These are phyloP conservation scores for Coffea eugenioides DNA, from an alignment of 257 asterid species.

Conservation along the genomic window DNA sequence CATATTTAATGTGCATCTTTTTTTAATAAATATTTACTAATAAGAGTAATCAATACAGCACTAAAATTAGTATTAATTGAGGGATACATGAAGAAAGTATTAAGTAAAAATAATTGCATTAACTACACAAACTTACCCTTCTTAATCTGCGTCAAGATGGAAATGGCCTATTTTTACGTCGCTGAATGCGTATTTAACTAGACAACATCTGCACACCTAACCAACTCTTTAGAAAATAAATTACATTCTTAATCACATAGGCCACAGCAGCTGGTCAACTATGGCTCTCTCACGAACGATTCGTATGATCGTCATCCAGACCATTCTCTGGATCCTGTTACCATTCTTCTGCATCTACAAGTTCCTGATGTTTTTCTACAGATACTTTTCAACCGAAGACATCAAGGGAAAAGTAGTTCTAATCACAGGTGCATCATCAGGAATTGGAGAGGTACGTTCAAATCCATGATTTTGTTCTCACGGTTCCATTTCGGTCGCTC, in stretches of 20 bases:
- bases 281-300: not conserved
- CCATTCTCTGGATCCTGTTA: conserved; percentile 3
- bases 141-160: too few species aligned
- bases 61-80: too few species aligned
- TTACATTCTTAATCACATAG: not conserved
- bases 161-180: too few species aligned
- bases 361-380: not conserved
- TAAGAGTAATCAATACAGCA: too few species aligned
- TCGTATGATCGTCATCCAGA: not conserved
- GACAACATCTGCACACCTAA: too few species aligned
- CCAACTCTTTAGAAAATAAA: not conserved
- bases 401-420: conserved; percentile 28
- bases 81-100: too few species aligned
- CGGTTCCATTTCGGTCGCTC: not conserved
- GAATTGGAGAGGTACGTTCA: conserved; percentile 24
- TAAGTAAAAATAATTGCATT: too few species aligned
- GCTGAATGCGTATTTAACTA: too few species aligned
- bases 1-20: too few species aligned
- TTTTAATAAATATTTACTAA: too few species aligned
- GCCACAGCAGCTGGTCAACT: not conserved
- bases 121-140: too few species aligned
- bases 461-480: not conserved
- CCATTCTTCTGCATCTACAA: conserved; percentile 22
- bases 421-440: conserved; percentile 32
- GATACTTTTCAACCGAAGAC: conserved; percentile 1